Evolutionary conservation across 2,329 filamentous ascomycete species (phyloP).

Genomic region (Truncatella angustata): DNA sequence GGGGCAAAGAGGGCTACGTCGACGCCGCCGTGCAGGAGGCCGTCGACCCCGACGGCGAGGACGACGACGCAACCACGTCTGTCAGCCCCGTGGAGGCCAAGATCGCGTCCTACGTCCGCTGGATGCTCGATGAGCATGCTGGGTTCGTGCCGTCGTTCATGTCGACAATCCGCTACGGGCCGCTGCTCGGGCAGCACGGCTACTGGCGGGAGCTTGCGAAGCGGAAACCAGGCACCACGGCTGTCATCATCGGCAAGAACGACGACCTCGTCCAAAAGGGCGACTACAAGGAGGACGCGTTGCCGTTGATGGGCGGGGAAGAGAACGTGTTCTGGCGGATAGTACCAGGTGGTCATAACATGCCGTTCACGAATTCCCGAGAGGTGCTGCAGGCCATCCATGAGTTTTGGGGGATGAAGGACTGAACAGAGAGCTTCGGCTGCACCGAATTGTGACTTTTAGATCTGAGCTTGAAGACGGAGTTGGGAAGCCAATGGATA

Average conservation of each 20-base stretch:
- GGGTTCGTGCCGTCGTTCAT: conserved; percentile 62
- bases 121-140: conserved; percentile 54
- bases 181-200: conserved; percentile 48
- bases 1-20: conserved; percentile 30
- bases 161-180: conserved; percentile 53
- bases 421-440: no score
- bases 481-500: no score
- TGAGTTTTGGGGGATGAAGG: conserved; percentile 40
- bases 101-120: conserved; percentile 52
- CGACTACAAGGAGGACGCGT: conserved; percentile 47
- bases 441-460: no score
- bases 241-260: conserved; percentile 48
- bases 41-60: conserved; percentile 24
- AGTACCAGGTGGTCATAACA: conserved; percentile 58
- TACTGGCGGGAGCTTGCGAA: conserved; percentile 46
- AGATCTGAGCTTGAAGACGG: no score
- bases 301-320: conserved; percentile 50
- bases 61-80: conserved; percentile 10
- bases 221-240: conserved; percentile 42
- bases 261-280: conserved; percentile 53
- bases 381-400: conserved; percentile 45
- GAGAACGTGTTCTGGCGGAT: conserved; percentile 49
- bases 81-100: conserved; percentile 36
- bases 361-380: conserved; percentile 55
- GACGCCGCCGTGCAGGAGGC: conserved; percentile 43